Evolutionary conservation across 345 rosid species (phyloP).

Genomic region (Gossypium longicalyx): DNA sequence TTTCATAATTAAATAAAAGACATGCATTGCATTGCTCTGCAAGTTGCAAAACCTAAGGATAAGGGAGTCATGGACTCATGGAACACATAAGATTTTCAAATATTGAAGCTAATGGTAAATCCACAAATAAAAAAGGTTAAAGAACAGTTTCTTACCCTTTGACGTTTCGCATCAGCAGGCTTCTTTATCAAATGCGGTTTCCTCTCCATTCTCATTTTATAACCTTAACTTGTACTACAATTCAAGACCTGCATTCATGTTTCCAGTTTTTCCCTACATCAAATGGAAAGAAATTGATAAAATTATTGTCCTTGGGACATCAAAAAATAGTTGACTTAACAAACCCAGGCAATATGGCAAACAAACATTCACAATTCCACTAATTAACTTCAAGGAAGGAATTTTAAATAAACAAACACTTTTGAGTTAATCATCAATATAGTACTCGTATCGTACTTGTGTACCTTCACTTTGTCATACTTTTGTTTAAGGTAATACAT

Average conservation of each 20-base stretch:
- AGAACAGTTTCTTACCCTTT: constrained; percentile 31
- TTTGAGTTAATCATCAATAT: background rate
- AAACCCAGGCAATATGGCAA: background rate
- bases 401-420: background rate
- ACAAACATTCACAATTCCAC: background rate
- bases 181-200: constrained; percentile 25
- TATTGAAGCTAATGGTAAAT: background rate
- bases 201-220: constrained; percentile 33
- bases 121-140: background rate
- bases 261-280: constrained; percentile 5
- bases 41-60: background rate
- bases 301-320: background rate
- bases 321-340: background rate
- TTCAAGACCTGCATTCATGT: background rate
- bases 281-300: background rate
- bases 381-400: background rate
- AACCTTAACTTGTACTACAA: constrained; percentile 20
- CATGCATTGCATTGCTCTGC: background rate
- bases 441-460: background rate
- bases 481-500: background rate
- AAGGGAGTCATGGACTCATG: background rate
- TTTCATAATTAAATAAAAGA: background rate
- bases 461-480: background rate
- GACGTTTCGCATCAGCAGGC: constrained; percentile 29
- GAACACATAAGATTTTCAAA: background rate